Conservation (phyloP, 2,329 filamentous ascomycete species). For the Westerdykella ornata region DNA sequence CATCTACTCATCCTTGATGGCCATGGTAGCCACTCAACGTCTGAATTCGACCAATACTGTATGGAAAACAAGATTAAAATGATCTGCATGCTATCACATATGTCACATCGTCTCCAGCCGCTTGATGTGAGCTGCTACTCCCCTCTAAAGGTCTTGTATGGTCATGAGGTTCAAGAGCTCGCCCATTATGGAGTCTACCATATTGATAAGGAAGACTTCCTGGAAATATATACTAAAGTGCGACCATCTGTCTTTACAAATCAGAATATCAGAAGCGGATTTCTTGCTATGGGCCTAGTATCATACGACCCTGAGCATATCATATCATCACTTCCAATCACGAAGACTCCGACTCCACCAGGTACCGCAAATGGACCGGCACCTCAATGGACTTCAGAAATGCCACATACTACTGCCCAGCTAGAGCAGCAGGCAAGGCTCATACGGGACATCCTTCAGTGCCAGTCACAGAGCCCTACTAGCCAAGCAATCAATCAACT, state of each 20-base stretch:
- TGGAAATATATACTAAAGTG: background rate
- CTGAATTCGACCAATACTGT: slow-evolving; percentile 2
- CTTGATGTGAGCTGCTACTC: background rate
- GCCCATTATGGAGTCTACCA: background rate
- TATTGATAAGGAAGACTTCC: too few species aligned
- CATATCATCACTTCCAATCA: slow-evolving; percentile 10
- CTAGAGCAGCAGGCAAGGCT: too few species aligned
- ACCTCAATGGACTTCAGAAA: too few species aligned
- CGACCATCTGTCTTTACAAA: background rate
- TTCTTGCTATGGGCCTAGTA: too few species aligned
- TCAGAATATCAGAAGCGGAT: background rate
- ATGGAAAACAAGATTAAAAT: slow-evolving; percentile 1
- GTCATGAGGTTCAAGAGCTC: background rate
- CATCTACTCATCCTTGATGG: too few species aligned
- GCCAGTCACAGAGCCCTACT: too few species aligned
- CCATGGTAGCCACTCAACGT: slow-evolving; percentile 8
- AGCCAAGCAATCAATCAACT: too few species aligned
- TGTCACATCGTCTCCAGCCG: background rate
- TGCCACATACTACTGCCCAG: too few species aligned
- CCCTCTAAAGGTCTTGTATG: background rate
- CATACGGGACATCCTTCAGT: too few species aligned
- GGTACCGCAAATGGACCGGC: too few species aligned
- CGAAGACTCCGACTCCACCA: slow-evolving; percentile 12
- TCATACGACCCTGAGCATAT: slow-evolving; percentile 9
- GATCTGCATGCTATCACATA: background rate